A percentile compares a stretch with the other conserved stretches of the same genome.
Conservation (phyloP, 2,329 filamentous ascomycete genomes). For the Fusarium secorum region DNA sequence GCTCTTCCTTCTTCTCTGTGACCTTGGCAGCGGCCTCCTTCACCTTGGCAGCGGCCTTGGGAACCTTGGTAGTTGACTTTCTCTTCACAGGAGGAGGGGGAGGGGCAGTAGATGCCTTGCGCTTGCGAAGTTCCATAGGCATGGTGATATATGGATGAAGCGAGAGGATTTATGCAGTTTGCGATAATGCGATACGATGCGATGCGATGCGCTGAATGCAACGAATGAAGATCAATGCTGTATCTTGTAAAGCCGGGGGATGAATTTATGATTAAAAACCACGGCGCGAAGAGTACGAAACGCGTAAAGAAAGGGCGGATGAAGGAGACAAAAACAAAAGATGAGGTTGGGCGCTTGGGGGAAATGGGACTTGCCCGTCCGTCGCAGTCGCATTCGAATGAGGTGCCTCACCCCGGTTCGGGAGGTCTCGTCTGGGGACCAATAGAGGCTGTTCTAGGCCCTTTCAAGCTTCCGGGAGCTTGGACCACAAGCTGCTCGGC, state of each 20-base stretch:
- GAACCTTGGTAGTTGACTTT: slow-evolving; percentile 46
- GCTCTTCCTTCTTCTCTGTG: slow-evolving; percentile 43
- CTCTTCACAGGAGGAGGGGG: slow-evolving; percentile 50
- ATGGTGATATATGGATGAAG: slow-evolving; percentile 47
- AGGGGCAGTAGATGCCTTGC: slow-evolving; percentile 62
- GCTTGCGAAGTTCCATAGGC: slow-evolving; percentile 68
- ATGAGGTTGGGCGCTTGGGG: slow-evolving; percentile 38
- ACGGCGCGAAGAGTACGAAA: slow-evolving; percentile 6
- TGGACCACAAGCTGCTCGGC: slow-evolving; percentile 39
- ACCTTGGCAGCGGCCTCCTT: slow-evolving; percentile 44
- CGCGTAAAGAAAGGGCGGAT: slow-evolving; percentile 20
- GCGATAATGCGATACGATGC: slow-evolving; percentile 25
- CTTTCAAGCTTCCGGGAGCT: slow-evolving; percentile 44
- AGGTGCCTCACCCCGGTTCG: slow-evolving; percentile 20
- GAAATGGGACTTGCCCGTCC: slow-evolving; percentile 26
- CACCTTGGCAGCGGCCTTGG: slow-evolving; percentile 33
- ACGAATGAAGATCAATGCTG: slow-evolving; percentile 20
- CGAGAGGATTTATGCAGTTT: slow-evolving; percentile 9
- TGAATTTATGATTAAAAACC: slow-evolving; percentile 10
- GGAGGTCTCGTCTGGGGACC: slow-evolving; percentile 31
- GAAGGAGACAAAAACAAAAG: slow-evolving; percentile 32
- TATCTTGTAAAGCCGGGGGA: slow-evolving; percentile 5
- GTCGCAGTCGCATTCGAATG: slow-evolving; percentile 40
- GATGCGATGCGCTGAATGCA: slow-evolving; percentile 33
- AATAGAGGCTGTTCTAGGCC: slow-evolving; percentile 34